These are phyloP conservation scores for Fusarium pininemorale DNA, from an alignment of 2,329 filamentous ascomycete genomes.

Conservation along the genomic window DNA sequence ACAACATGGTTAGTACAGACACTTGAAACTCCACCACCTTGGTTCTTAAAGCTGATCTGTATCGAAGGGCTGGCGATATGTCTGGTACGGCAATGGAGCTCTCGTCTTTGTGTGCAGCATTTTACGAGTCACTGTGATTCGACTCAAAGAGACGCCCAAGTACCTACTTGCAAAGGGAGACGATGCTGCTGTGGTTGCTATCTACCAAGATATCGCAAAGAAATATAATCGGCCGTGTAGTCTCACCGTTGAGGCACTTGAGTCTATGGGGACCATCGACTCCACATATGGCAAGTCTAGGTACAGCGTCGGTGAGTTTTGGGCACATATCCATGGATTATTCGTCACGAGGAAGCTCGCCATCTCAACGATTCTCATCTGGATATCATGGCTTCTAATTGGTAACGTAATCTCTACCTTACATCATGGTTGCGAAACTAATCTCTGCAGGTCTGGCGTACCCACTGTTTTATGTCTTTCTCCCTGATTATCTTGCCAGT, in stretches of 20 bases:
- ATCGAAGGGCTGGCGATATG: neutral
- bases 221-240: neutral
- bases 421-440: fast-evolving
- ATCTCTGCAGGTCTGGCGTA: neutral
- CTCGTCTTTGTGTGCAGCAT: neutral
- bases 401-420: fast-evolving
- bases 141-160: neutral
- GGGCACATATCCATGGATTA: neutral
- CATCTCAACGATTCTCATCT: neutral
- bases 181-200: neutral
- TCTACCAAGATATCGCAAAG: neutral
- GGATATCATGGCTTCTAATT: neutral
- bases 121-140: neutral
- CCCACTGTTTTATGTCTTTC: neutral
- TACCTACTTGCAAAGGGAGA: neutral
- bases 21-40: fast-evolving
- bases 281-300: neutral
- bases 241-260: neutral
- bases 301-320: neutral
- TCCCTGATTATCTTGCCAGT: neutral
- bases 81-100: neutral
- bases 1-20: neutral
- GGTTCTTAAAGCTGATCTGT: fast-evolving
- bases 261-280: neutral
- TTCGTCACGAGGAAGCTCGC: neutral